These are phyloP conservation scores for Oryza officinalis DNA, from an alignment of 176 grass and related monocot genomes.

Conservation along the genomic window DNA sequence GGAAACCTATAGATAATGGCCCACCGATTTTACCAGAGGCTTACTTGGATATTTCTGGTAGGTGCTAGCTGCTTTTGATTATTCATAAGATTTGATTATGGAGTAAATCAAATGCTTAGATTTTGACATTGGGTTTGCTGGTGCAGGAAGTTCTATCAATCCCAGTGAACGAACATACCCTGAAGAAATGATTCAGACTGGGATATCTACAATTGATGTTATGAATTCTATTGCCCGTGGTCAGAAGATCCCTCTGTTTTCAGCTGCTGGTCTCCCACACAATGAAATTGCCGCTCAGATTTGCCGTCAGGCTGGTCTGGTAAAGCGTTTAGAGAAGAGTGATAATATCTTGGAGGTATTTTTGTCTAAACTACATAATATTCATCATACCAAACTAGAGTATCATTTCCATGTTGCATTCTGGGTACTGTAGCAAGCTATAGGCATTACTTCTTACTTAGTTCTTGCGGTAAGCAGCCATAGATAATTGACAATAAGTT, in stretches of 20 bases:
- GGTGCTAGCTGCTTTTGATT: not conserved
- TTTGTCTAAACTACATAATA: not conserved
- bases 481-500: not conserved
- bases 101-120: not conserved
- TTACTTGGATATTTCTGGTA: constrained; percentile 61
- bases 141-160: constrained; percentile 82
- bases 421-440: not conserved
- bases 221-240: constrained; percentile 87
- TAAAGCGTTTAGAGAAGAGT: constrained; percentile 71
- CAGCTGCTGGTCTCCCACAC: constrained; percentile 77
- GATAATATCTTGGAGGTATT: constrained; percentile 60
- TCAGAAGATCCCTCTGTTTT: constrained; percentile 82
- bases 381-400: not conserved
- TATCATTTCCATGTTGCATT: not conserved
- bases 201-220: constrained; percentile 82
- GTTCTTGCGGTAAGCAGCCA: not conserved
- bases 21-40: constrained; percentile 70
- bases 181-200: constrained; percentile 92
- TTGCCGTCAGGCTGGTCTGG: constrained; percentile 78
- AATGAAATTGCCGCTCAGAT: constrained; percentile 91
- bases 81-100: not conserved
- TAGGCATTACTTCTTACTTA: not conserved
- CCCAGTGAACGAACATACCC: constrained; percentile 76
- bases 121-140: constrained; percentile 22
- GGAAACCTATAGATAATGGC: constrained; percentile 71